These are phyloP conservation scores for slime mould (Dictyostelium discoideum) DNA, from an alignment of 78 protist genomes.

Conservation along the genomic window dicty_2.7 NC_007091.3:356001-356500, in stretches of 20 bases:
- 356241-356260: constrained; percentile 7
- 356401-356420: neutral
- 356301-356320: neutral
- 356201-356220: constrained; percentile 80
- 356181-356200: constrained; percentile 13
- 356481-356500: constrained; percentile 23
- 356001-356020: constrained; percentile 28
- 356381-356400: neutral
- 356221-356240: constrained; percentile 80
- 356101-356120: constrained; percentile 1
- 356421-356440: neutral
- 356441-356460: constrained; percentile 13
- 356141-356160: constrained; percentile 41
- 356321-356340: constrained; percentile 27
- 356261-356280: neutral
- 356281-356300: neutral
- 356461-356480: constrained; percentile 25
- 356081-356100: constrained; percentile 73
- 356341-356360: constrained; percentile 52
- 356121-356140: constrained; percentile 73
- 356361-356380: constrained; percentile 67
- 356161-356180: constrained; percentile 38
- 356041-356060: constrained; percentile 92
- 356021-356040: constrained; percentile 68
- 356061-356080: constrained; percentile 88